These are phyloP conservation scores for Vaccinium darrowii DNA, from an alignment of 148 eudicot species.

Conservation along the genomic window DNA sequence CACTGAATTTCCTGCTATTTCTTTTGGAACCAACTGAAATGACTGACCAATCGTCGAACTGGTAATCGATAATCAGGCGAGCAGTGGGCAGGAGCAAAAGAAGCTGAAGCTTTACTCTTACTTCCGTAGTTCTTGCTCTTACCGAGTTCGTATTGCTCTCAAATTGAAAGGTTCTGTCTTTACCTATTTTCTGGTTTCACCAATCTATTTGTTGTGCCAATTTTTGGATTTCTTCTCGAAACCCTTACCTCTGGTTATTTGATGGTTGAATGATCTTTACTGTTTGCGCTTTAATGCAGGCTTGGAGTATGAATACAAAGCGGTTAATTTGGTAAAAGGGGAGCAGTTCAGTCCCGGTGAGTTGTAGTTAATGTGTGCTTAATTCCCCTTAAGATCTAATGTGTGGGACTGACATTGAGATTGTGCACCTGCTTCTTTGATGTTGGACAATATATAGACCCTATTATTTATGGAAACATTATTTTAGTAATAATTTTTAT, in stretches of 20 bases:
- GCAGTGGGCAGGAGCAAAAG: slow-evolving; percentile 22
- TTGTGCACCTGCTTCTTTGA: background rate
- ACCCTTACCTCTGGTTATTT: background rate
- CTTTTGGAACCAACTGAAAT: background rate
- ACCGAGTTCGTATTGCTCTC: slow-evolving; percentile 92
- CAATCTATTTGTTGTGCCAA: background rate
- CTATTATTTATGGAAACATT: too few relatives aligned
- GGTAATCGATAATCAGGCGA: slow-evolving; percentile 26
- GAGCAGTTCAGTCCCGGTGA: slow-evolving; percentile 67
- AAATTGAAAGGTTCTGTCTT: slow-evolving; percentile 58
- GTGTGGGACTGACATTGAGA: background rate
- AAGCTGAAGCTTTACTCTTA: slow-evolving; percentile 78
- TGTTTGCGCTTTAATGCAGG: slow-evolving; percentile 36
- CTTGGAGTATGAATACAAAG: slow-evolving; percentile 69
- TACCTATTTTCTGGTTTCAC: background rate
- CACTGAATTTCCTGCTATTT: background rate
- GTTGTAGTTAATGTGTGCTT: background rate
- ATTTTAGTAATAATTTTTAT: too few relatives aligned
- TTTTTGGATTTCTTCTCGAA: background rate
- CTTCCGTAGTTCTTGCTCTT: slow-evolving; percentile 71
- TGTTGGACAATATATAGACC: too few relatives aligned
- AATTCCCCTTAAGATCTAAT: too few relatives aligned
- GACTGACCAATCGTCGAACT: background rate
- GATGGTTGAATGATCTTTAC: background rate
- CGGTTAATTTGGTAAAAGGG: slow-evolving; percentile 74